Evolutionary conservation across 2,329 filamentous ascomycete genomes (phyloP).

Genomic region (Penicillium occitanis): DNA sequence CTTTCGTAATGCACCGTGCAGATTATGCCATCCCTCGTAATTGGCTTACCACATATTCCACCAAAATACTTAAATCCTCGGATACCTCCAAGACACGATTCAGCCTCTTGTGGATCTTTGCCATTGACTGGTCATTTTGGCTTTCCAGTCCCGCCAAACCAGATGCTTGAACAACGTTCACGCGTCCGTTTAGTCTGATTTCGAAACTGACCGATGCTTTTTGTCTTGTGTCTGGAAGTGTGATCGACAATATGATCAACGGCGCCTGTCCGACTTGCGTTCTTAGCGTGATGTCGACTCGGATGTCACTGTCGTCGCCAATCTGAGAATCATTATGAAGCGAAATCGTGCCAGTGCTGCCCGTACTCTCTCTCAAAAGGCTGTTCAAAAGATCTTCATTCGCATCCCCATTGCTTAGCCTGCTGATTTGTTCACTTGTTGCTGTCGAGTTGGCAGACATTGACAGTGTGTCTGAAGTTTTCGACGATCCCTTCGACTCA

Average conservation of each 20-base stretch:
- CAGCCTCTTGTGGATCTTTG: constrained; percentile 29
- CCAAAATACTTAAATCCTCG: constrained; percentile 46
- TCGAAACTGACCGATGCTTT: constrained; percentile 40
- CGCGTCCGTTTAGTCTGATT: constrained; percentile 42
- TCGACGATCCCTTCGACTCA: constrained; percentile 18
- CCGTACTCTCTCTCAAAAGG: constrained; percentile 42
- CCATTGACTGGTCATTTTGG: constrained; percentile 24
- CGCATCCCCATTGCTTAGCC: constrained; percentile 44
- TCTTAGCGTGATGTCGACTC: constrained; percentile 41
- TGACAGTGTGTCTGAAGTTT: constrained; percentile 10
- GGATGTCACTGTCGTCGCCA: constrained; percentile 26
- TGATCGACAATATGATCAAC: constrained; percentile 38
- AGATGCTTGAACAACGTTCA: constrained; percentile 40
- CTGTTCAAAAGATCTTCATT: constrained; percentile 56
- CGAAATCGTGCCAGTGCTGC: constrained; percentile 1
- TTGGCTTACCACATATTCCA: constrained; percentile 46
- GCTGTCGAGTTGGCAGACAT: constrained; percentile 21
- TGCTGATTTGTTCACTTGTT: constrained; percentile 25
- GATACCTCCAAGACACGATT: constrained; percentile 42
- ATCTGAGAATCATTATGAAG: neutral
- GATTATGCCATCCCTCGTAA: constrained; percentile 27
- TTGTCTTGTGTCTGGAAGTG: constrained; percentile 24
- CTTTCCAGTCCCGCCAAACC: constrained; percentile 31
- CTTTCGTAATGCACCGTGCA: neutral
- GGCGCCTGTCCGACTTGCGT: constrained; percentile 41